Evolutionary conservation across 805 yeast species (phyloP).

Genomic region (Komagataella populi): DNA sequence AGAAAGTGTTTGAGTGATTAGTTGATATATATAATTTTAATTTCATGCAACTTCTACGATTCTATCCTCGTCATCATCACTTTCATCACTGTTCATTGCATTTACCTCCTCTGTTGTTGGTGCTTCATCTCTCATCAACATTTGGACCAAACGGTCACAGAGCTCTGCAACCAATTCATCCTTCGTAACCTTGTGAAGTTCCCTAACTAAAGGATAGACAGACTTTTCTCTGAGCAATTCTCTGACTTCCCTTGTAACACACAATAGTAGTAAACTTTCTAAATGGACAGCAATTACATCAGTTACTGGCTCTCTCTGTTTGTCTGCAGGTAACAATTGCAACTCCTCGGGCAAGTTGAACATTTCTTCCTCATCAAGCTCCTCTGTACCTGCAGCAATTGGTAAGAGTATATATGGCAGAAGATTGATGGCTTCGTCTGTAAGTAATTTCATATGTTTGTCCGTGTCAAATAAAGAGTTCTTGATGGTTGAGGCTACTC

Average conservation of each 20-base stretch:
- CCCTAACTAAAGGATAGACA: conserved; percentile 79
- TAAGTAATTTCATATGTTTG: conserved; percentile 45
- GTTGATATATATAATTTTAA: conserved; percentile 1
- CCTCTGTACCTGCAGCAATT: conserved; percentile 53
- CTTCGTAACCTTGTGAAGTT: conserved; percentile 50
- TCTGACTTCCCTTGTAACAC: conserved; percentile 64
- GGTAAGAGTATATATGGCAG: conserved; percentile 78
- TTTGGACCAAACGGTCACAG: conserved; percentile 77
- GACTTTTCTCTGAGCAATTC: conserved; percentile 68
- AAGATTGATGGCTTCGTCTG: conserved; percentile 52
- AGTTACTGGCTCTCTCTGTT: conserved; percentile 57
- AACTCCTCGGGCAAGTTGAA: conserved; percentile 81
- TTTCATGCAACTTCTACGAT: conserved; percentile 36
- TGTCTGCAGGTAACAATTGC: conserved; percentile 65
- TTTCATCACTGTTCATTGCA: conserved; percentile 29
- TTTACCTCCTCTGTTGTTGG: conserved; percentile 28
- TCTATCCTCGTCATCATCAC: conserved; percentile 35
- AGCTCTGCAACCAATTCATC: conserved; percentile 39
- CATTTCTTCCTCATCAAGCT: conserved; percentile 73
- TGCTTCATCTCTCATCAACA: conserved; percentile 85
- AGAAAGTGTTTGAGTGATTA: conserved; percentile 5
- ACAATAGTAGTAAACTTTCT: conserved; percentile 67
- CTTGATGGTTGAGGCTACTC: conserved; percentile 86
- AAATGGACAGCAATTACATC: conserved; percentile 59
- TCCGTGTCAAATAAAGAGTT: conserved; percentile 75